Percentiles rank a stretch among this genome's conserved stretches.
Conservation (phyloP, 139 green algal genomes). For the Picochlorum sp. region DNA sequence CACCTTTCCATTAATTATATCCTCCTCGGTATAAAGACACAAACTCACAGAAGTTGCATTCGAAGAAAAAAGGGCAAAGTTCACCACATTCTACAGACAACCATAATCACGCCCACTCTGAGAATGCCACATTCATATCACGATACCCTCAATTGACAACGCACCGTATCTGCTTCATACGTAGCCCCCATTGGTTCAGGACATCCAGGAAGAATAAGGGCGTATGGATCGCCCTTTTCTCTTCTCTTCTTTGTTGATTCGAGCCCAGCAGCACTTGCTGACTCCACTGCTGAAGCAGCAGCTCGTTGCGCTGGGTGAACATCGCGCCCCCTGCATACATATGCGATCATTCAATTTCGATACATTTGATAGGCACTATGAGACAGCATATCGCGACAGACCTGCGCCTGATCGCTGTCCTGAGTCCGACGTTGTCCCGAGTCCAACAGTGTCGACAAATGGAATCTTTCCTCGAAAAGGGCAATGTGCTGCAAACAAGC, state of each 20-base stretch:
- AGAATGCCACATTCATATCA: not conserved
- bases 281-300: constrained; percentile 1
- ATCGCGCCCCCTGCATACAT: no score
- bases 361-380: no score
- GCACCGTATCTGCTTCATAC: not conserved
- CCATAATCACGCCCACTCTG: not conserved
- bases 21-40: constrained; percentile 73
- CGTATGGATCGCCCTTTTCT: not conserved
- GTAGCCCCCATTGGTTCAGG: not conserved
- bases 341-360: no score
- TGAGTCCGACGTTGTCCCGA: no score
- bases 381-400: no score
- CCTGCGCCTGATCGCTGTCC: no score
- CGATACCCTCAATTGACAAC: not conserved
- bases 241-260: not conserved
- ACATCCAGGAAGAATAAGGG: not conserved
- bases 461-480: no score
- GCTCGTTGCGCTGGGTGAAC: not conserved
- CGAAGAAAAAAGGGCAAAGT: constrained; percentile 74
- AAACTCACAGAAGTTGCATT: constrained; percentile 57
- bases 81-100: constrained; percentile 41
- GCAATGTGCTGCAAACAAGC: no score
- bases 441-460: no score
- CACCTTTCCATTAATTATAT: constrained; percentile 50
- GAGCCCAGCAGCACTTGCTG: not conserved